A percentile compares a stretch with the other conserved stretches of the same genome.
Conservation (phyloP, 805 yeast genomes). For the Candida nonsorbophila region DNA sequence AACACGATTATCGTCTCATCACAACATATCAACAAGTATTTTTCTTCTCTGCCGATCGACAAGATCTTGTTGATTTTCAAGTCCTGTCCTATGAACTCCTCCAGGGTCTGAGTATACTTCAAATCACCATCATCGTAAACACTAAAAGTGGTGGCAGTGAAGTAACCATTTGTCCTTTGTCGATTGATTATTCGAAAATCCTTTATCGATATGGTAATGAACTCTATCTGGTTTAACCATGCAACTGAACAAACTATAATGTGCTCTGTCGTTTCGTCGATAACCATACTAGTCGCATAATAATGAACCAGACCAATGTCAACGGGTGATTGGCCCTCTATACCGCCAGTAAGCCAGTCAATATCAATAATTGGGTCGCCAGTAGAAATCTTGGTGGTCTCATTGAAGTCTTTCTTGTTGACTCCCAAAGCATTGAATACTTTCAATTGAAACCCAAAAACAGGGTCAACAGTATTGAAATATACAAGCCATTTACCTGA, state of each 20-base stretch:
- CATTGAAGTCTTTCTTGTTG: slow-evolving; percentile 6
- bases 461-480: slow-evolving; percentile 15
- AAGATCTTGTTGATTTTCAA: too few relatives aligned
- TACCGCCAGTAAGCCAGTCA: slow-evolving; percentile 10
- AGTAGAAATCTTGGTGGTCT: slow-evolving; percentile 6
- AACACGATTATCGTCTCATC: too few relatives aligned
- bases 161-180: too few relatives aligned
- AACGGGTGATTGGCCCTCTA: slow-evolving; percentile 4
- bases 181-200: slow-evolving; percentile 8
- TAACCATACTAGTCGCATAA: slow-evolving; percentile 5
- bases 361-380: slow-evolving; percentile 13
- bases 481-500: slow-evolving; percentile 30
- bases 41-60: too few relatives aligned
- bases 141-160: too few relatives aligned
- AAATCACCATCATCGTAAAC: too few relatives aligned
- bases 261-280: slow-evolving; percentile 4
- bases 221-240: slow-evolving; percentile 5
- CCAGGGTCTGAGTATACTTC: too few relatives aligned
- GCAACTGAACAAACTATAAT: slow-evolving; percentile 6
- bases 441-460: slow-evolving; percentile 23
- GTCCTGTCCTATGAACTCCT: too few relatives aligned
- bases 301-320: slow-evolving; percentile 6
- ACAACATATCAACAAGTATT: too few relatives aligned
- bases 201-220: slow-evolving; percentile 9
- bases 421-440: slow-evolving; percentile 24